These are phyloP conservation scores for Aureobasidium sp. DNA, from an alignment of 2,329 filamentous ascomycete genomes.

Conservation along the genomic window DNA sequence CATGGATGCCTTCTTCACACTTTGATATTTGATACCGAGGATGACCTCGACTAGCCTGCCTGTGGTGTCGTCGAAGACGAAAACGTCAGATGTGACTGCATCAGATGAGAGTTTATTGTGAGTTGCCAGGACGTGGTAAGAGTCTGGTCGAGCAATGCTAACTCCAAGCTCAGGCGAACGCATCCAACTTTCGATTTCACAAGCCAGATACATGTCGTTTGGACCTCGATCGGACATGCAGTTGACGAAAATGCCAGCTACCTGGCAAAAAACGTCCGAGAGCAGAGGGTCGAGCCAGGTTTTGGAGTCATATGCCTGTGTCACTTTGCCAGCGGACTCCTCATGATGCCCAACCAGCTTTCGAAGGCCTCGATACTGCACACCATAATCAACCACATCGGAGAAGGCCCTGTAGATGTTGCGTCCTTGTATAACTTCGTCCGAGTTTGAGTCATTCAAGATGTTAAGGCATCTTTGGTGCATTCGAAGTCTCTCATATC, in stretches of 20 bases:
- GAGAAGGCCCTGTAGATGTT: slow-evolving; percentile 34
- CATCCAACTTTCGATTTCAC: slow-evolving; percentile 21
- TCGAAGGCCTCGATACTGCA: slow-evolving; percentile 26
- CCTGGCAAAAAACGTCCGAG: slow-evolving; percentile 27
- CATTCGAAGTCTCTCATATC: neutral
- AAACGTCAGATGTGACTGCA: neutral
- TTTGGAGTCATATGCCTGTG: neutral
- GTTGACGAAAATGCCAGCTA: slow-evolving; percentile 28
- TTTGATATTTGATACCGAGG: neutral
- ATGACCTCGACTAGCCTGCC: neutral
- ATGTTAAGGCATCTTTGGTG: too few relatives aligned
- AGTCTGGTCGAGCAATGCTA: neutral
- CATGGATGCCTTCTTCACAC: neutral
- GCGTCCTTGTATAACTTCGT: slow-evolving; percentile 29
- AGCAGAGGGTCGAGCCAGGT: slow-evolving; percentile 20
- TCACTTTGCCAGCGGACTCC: neutral
- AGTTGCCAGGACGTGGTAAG: neutral
- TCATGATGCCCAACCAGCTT: neutral
- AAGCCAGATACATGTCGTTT: slow-evolving; percentile 27
- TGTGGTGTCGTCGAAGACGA: neutral
- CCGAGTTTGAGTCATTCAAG: slow-evolving; percentile 18
- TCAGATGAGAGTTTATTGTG: neutral
- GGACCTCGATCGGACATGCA: slow-evolving; percentile 20
- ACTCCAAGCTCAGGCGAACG: neutral
- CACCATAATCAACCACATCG: slow-evolving; percentile 30